phyloP scores from a whole-genome alignment of 2,329 filamentous ascomycete genomes.

The Aspergillus floridensis region DNA sequence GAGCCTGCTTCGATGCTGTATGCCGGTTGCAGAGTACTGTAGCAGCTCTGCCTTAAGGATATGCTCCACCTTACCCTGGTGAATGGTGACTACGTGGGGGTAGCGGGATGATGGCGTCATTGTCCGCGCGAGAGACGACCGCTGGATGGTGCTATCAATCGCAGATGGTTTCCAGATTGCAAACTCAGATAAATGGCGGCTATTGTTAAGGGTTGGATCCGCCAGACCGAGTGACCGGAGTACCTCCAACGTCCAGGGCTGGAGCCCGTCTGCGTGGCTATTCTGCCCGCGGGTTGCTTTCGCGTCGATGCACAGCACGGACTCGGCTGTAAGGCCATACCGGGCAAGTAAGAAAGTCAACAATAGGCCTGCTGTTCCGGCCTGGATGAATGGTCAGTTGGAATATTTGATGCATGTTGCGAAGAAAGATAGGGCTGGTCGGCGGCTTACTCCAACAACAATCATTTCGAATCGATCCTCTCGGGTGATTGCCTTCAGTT shows the following conservation, averaged over 20 bases:
- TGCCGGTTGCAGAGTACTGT: too few species aligned
- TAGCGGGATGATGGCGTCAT: too few species aligned
- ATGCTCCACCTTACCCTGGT: too few species aligned
- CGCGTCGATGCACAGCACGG: conserved; percentile 42
- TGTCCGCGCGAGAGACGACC: too few species aligned
- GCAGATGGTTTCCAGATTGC: conserved; percentile 24
- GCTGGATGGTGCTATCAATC: too few species aligned
- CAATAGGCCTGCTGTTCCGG: conserved; percentile 44
- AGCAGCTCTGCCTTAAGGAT: too few species aligned
- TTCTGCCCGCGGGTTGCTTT: conserved; percentile 37
- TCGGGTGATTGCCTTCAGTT: conserved; percentile 5
- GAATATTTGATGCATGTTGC: too few species aligned
- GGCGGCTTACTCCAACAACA: conserved; percentile 30
- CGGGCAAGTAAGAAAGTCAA: conserved; percentile 40
- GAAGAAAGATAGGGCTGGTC: neutral
- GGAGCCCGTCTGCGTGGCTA: conserved; percentile 44
- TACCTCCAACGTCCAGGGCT: conserved; percentile 43
- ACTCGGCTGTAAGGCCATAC: conserved; percentile 40
- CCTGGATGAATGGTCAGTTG: conserved; percentile 11
- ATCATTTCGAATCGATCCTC: conserved; percentile 41
- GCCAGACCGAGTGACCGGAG: conserved; percentile 40
- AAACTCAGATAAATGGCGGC: conserved; percentile 49
- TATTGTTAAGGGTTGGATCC: conserved; percentile 36
- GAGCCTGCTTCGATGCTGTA: too few species aligned
- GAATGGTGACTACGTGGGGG: too few species aligned